Conservation (phyloP, 768 basidiomycete genomes). For the Flagelloscypha sp. region DNA sequence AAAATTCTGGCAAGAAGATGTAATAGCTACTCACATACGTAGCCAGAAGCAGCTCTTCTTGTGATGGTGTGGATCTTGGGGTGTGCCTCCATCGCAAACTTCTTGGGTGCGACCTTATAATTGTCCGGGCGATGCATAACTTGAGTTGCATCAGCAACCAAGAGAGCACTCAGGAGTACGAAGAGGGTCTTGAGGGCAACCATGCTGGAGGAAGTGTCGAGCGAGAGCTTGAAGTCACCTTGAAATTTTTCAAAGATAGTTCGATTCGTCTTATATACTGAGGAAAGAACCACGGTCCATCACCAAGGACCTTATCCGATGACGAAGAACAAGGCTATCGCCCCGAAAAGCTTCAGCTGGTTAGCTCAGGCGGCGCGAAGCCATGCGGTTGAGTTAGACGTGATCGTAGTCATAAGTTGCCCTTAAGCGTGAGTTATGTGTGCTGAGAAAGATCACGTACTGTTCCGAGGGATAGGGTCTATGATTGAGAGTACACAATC, state of each 20-base stretch:
- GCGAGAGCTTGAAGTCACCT: not conserved
- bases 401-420: too few species aligned
- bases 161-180: constrained; percentile 6
- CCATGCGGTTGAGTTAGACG: too few species aligned
- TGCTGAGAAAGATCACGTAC: too few species aligned
- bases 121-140: constrained; percentile 44
- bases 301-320: too few species aligned
- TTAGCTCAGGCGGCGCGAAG: too few species aligned
- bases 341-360: too few species aligned
- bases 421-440: too few species aligned
- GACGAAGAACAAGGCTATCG: too few species aligned
- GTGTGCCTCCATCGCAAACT: constrained; percentile 22
- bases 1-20: not conserved
- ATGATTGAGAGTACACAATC: too few species aligned
- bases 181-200: constrained; percentile 5
- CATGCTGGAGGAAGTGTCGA: not conserved
- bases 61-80: constrained; percentile 32
- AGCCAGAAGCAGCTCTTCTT: constrained; percentile 30
- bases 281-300: too few species aligned
- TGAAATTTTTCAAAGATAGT: not conserved
- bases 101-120: constrained; percentile 33
- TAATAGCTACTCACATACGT: constrained; percentile 22
- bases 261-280: not conserved
- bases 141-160: constrained; percentile 32
- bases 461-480: too few species aligned